These are phyloP conservation scores for Medicago arabica DNA, from an alignment of 306 rosid species.

Conservation along the genomic window DNA sequence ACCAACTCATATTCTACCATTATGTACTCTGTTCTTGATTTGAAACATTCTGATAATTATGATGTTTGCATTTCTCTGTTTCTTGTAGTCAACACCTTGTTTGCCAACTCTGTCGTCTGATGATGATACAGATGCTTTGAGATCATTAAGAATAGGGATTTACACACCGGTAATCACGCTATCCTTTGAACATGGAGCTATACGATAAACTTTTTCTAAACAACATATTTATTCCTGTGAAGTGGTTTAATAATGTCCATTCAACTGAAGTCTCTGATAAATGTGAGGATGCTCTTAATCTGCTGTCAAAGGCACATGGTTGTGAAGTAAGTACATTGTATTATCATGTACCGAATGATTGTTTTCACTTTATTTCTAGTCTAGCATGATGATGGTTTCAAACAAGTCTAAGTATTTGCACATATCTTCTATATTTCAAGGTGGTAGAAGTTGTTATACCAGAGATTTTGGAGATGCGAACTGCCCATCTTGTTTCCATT, in stretches of 20 bases:
- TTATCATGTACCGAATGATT: conserved; percentile 15
- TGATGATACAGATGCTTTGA: conserved; percentile 62
- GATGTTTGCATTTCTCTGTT: conserved; percentile 43
- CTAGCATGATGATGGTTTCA: conserved; percentile 26
- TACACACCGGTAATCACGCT: conserved; percentile 66
- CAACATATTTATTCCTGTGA: conserved; percentile 44
- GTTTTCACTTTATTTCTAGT: conserved; percentile 25
- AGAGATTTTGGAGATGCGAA: conserved; percentile 80
- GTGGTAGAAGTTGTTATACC: conserved; percentile 80
- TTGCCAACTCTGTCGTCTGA: conserved; percentile 69
- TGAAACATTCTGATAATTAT: conserved; percentile 1
- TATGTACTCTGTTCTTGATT: conserved; percentile 18
- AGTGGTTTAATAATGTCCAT: conserved; percentile 92
- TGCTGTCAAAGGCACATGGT: conserved; percentile 66
- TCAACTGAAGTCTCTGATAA: conserved; percentile 80
- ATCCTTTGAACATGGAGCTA: conserved; percentile 13
- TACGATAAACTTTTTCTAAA: conserved; percentile 36
- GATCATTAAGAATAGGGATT: conserved; percentile 78
- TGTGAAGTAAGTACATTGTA: conserved; percentile 72
- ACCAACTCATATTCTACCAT: conserved; percentile 18
- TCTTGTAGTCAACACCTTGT: conserved; percentile 72
- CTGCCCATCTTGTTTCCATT: conserved; percentile 84
- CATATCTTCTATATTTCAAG: conserved; percentile 47
- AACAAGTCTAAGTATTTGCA: conserved; percentile 39
- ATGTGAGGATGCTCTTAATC: conserved; percentile 79